A percentile compares a stretch with the other conserved stretches of the same genome.
These are phyloP conservation scores for Pichia sp. DNA, from an alignment of 1,139 yeast genomes.

Conservation along the genomic window DNA sequence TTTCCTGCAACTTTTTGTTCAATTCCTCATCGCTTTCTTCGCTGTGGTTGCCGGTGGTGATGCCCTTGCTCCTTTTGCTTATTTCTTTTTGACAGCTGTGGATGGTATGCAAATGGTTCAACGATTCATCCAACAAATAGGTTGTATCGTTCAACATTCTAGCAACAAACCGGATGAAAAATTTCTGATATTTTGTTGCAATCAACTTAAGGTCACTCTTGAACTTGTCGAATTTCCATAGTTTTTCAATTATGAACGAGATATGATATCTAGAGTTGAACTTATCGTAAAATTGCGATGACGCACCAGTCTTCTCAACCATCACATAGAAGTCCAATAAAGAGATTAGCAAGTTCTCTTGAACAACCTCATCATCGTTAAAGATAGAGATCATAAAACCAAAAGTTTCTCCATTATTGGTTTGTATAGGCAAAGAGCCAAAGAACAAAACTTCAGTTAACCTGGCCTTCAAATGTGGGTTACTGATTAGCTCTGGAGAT, in stretches of 20 bases:
- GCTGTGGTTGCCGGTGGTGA: constrained; percentile 42
- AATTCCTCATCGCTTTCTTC: constrained; percentile 63
- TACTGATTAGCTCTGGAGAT: constrained; percentile 81
- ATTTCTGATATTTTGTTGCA: constrained; percentile 63
- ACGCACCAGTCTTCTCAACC: constrained; percentile 94
- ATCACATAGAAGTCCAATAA: constrained; percentile 86
- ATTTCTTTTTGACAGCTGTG: constrained; percentile 67
- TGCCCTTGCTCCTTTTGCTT: constrained; percentile 40
- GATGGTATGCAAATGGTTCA: constrained; percentile 71
- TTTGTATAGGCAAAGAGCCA: constrained; percentile 59
- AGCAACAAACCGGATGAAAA: constrained; percentile 88
- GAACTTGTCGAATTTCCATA: constrained; percentile 74
- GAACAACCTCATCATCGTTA: constrained; percentile 58
- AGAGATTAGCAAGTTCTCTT: constrained; percentile 69
- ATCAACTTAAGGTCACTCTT: constrained; percentile 64
- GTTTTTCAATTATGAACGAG: constrained; percentile 72
- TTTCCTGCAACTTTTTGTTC: constrained; percentile 47
- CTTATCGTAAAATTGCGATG: constrained; percentile 93
- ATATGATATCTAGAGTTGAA: constrained; percentile 87
- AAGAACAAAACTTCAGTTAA: constrained; percentile 74
- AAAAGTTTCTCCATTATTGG: constrained; percentile 35
- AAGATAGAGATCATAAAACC: constrained; percentile 73
- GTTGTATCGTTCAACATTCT: constrained; percentile 94
- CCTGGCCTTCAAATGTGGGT: constrained; percentile 88
- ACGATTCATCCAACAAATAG: constrained; percentile 83